Percentiles rank a stretch among this genome's conserved stretches.
Conservation (phyloP, 345 rosid species). For the Citropsis articulata region DNA sequence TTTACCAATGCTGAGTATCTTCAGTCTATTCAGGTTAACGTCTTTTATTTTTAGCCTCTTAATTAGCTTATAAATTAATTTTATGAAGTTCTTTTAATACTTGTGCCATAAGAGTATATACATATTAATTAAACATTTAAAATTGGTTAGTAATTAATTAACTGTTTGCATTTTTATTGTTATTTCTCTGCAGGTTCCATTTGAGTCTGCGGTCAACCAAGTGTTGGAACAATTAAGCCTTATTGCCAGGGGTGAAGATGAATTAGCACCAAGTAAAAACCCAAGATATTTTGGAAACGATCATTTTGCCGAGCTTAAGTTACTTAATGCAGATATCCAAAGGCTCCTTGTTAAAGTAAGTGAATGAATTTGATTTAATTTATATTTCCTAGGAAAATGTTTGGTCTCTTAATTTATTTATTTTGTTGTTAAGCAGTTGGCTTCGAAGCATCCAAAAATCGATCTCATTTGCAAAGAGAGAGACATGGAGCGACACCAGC, state of each 20-base stretch:
- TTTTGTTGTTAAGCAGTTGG: conserved; percentile 43
- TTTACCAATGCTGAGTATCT: conserved; percentile 53
- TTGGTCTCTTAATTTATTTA: too few species aligned
- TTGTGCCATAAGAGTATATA: too few species aligned
- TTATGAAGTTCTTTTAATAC: too few species aligned
- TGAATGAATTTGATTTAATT: background rate
- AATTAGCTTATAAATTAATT: background rate
- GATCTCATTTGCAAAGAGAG: conserved; percentile 57
- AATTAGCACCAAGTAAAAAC: conserved; percentile 48
- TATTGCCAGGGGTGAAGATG: conserved; percentile 70
- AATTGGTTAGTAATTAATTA: too few species aligned
- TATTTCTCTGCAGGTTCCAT: conserved; percentile 57
- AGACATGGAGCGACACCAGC: conserved; percentile 40
- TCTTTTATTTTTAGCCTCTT: background rate
- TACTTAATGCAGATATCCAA: conserved; percentile 52
- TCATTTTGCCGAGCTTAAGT: conserved; percentile 71
- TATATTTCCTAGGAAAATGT: too few species aligned
- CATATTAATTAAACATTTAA: background rate
- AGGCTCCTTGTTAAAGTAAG: conserved; percentile 59
- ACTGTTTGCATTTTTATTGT: background rate
- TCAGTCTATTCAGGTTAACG: conserved; percentile 65
- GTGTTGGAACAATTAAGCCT: conserved; percentile 68
- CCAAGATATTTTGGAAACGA: conserved; percentile 61
- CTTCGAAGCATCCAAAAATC: conserved; percentile 35
- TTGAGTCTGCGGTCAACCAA: conserved; percentile 66